phyloP scores from a whole-genome alignment of 352 stramenopile genomes.

The Phytophthora litchii region DNA sequence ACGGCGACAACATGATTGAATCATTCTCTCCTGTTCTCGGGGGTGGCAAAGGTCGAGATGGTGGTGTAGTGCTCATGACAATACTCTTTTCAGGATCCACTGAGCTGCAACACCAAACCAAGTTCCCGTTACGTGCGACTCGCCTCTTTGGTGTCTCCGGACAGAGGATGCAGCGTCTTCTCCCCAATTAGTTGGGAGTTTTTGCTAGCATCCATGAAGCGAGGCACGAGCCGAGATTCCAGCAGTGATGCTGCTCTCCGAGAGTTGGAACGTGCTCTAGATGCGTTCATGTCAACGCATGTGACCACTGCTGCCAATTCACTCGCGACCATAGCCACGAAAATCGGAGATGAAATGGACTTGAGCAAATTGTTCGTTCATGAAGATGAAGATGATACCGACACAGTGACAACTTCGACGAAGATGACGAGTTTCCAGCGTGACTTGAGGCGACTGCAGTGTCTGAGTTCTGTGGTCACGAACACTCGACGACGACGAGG shows the following conservation, averaged over 20 bases:
- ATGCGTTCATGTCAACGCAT: slow-evolving; percentile 62
- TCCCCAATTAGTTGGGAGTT: slow-evolving; percentile 32
- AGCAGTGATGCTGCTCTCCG: slow-evolving; percentile 27
- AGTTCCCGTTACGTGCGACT: slow-evolving; percentile 21
- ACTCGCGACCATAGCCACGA: slow-evolving; percentile 2
- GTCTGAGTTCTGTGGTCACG: slow-evolving; percentile 30
- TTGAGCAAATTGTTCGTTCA: background rate
- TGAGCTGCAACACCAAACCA: background rate
- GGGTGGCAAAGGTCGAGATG: slow-evolving; percentile 19
- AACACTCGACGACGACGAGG: slow-evolving; percentile 14
- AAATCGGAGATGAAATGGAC: slow-evolving; percentile 6
- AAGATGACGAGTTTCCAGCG: slow-evolving; percentile 18
- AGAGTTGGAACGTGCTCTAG: slow-evolving; percentile 64
- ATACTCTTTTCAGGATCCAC: too few species aligned
- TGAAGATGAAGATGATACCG: slow-evolving; percentile 5
- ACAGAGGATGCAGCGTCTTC: slow-evolving; percentile 2
- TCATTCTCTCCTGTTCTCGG: slow-evolving; percentile 22
- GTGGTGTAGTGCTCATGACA: slow-evolving; percentile 19
- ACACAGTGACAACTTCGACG: background rate
- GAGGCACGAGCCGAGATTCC: slow-evolving; percentile 15
- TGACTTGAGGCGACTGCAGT: slow-evolving; percentile 39
- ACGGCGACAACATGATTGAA: slow-evolving; percentile 48
- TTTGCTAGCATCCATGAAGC: slow-evolving; percentile 15
- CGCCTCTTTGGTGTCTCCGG: too few species aligned
- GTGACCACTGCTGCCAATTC: slow-evolving; percentile 25